Evolutionary conservation across 768 basidiomycete species (phyloP).

Genomic region (Chiua virens): DNA sequence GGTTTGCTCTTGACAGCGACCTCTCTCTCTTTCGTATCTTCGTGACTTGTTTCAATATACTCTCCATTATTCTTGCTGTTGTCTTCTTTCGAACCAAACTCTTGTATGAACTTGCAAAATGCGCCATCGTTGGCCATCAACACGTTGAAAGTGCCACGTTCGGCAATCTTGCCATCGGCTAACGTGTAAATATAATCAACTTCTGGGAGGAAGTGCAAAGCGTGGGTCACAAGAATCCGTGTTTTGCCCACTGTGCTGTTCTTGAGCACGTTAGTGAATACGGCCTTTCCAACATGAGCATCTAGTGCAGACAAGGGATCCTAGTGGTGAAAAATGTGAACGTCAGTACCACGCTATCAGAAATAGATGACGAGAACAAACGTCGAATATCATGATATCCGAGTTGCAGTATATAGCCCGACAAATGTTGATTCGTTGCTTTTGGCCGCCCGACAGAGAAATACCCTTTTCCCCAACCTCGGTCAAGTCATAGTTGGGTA

Average conservation of each 20-base stretch:
- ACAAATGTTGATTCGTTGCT: slow-evolving; percentile 82
- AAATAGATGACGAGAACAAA: slow-evolving; percentile 14
- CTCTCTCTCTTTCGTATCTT: slow-evolving; percentile 37
- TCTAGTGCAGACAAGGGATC: slow-evolving; percentile 91
- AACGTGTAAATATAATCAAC: slow-evolving; percentile 86
- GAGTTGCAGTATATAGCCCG: slow-evolving; percentile 85
- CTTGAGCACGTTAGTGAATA: slow-evolving; percentile 82
- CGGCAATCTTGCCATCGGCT: slow-evolving; percentile 72
- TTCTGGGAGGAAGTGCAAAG: slow-evolving; percentile 83
- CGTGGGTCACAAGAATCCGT: slow-evolving; percentile 87
- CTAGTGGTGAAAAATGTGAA: slow-evolving; percentile 28
- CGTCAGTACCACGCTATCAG: background rate
- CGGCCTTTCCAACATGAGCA: slow-evolving; percentile 85
- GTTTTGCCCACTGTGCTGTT: slow-evolving; percentile 68
- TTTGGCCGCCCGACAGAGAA: slow-evolving; percentile 81
- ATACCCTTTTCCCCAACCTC: slow-evolving; percentile 89
- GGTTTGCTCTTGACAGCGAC: slow-evolving; percentile 42
- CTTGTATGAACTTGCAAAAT: slow-evolving; percentile 71
- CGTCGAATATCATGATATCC: slow-evolving; percentile 85
- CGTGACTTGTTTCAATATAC: slow-evolving; percentile 26
- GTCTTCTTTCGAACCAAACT: slow-evolving; percentile 71
- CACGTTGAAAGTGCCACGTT: slow-evolving; percentile 76
- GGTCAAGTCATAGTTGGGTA: slow-evolving; percentile 76
- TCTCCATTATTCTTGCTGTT: slow-evolving; percentile 40
- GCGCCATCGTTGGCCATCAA: slow-evolving; percentile 63